Evolutionary conservation across 495 filamentous ascomycete genomes (phyloP), one percentile per base, ranked within the genome.

Genomic region (Astrocystis sublimbata): DNA sequence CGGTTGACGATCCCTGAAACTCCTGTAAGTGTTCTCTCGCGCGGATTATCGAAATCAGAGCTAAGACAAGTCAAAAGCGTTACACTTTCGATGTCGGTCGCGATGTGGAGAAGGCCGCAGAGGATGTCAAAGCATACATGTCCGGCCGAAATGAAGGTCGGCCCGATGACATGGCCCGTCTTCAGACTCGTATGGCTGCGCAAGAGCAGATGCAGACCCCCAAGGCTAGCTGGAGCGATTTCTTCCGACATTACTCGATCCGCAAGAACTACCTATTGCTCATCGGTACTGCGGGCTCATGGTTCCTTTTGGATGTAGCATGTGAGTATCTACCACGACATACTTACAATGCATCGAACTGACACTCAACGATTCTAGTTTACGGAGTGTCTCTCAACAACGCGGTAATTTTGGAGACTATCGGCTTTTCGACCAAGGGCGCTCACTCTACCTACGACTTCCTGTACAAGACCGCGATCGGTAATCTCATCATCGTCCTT

Each of bases 71-170:
- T n/a, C n/a, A 15, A 28, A 45, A 71, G 68, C 84, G 76, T 84
- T 92, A 64, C 88, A 96, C 91, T 42, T 93, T 96, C 65, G 91
- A 94, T 71, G 84, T 96, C n/a, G 79, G 81, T 53, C 83, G 81
- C 26, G 90, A 96, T 67, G 81, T 90, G 81, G 87, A 92, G 75
- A 84, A 91, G 75, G 89, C 81, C 38, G 79, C 78, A 62, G 81
- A 81, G 23, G 89, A 92, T 65, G 83, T 87, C 60, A 79, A 85
- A 64, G 85, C 85, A 12, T 89, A 89, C 69, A 81, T 88, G 10
- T 73, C 71, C 15, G 85, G 85, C 57, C 75, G 82, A 64, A 23
- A 59, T 6, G 84, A 88, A 58, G 87, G 87, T 62, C 56, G 80
- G 36, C 84, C 87, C 8, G 87, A 92, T 64, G 85, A 89, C 64